Percentiles rank a stretch among this genome's conserved stretches.
These are phyloP conservation scores for Microsporum ferrugineum DNA, from an alignment of 2,329 filamentous ascomycete genomes.

Conservation along the genomic window DNA sequence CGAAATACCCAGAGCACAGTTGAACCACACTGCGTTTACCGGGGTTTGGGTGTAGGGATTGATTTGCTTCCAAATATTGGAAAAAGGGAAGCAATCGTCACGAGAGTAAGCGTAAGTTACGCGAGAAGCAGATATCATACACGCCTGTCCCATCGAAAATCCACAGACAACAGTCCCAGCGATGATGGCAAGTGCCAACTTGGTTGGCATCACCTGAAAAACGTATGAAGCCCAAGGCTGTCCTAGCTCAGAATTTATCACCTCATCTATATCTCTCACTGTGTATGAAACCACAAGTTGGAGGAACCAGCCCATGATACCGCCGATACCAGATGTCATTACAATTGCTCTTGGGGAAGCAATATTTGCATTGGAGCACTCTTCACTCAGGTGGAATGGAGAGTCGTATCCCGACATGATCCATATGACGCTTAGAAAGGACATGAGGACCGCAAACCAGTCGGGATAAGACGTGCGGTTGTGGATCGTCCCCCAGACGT, in stretches of 20 bases:
- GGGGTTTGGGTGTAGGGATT: constrained; percentile 53
- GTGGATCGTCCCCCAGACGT: constrained; percentile 56
- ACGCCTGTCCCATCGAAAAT: constrained; percentile 62
- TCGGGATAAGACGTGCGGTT: constrained; percentile 56
- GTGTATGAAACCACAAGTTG: constrained; percentile 64
- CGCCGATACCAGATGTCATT: constrained; percentile 55
- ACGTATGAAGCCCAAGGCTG: constrained; percentile 62
- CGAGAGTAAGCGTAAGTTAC: constrained; percentile 64
- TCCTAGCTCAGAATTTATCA: constrained; percentile 50
- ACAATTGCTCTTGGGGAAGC: constrained; percentile 62
- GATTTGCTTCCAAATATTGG: constrained; percentile 47
- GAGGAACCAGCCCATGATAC: constrained; percentile 59
- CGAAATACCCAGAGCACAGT: constrained; percentile 47
- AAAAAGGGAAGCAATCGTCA: constrained; percentile 57
- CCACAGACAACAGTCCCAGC: constrained; percentile 56
- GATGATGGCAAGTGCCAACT: constrained; percentile 51
- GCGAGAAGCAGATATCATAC: constrained; percentile 56
- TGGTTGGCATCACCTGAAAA: constrained; percentile 51
- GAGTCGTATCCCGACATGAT: constrained; percentile 58
- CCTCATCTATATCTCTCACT: constrained; percentile 49
- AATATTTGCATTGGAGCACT: constrained; percentile 61
- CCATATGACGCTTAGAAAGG: constrained; percentile 60
- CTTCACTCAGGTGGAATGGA: constrained; percentile 62
- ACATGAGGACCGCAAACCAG: constrained; percentile 58
- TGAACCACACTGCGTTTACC: constrained; percentile 60